Evolutionary conservation across 768 basidiomycete species (phyloP), one percentile per base, ranked within the genome.

Genomic region (Russula griseocarnosa): DNA sequence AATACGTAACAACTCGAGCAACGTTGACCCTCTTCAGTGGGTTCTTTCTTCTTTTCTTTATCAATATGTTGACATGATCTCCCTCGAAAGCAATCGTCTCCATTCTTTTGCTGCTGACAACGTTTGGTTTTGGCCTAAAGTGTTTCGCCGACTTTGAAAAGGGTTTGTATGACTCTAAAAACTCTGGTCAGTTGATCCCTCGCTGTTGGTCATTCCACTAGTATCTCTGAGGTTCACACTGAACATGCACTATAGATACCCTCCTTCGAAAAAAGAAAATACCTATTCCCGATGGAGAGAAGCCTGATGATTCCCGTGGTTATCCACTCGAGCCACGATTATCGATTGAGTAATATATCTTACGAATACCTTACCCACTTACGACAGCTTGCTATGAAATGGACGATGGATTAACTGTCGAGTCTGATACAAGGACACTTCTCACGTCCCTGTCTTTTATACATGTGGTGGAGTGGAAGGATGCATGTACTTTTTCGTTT

Each of bases 71-170:
- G 44, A 53, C 38, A 56, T 60, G 50, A 47, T 22, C 16, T 56
- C 47, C 30, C 28, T 14, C n/a, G 38, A 32, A 66, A 94, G 92
- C 88, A 26, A 82, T 92, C 66, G 79, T 86, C 58, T 84, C 91
- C 0, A 90, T 93, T 75, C 58, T 93, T 18, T 78, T 93, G 50
- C 74, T 93, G 32, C 81, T 91, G 61, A 73, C 78, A n/a, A 90
- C 89, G 13, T 91, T 94, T 70, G 80, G 76, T 14, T 81, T 93
- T 30, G 92, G 92, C 24, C 71, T 92, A 24, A 84, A 86, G 57
- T 94, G 92, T 73, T 89, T 90, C 77, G 72, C 79, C 32, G 91
- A 93, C 77, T 94, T 94, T 70, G 86, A 89, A 74, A 83, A 83
- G 72, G 92, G 92, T n/a, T 76, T 94, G 22, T 78, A 80, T 60